These are phyloP conservation scores for Tricholoma furcatifolium DNA, from an alignment of 768 basidiomycete species.

Conservation along the genomic window DNA sequence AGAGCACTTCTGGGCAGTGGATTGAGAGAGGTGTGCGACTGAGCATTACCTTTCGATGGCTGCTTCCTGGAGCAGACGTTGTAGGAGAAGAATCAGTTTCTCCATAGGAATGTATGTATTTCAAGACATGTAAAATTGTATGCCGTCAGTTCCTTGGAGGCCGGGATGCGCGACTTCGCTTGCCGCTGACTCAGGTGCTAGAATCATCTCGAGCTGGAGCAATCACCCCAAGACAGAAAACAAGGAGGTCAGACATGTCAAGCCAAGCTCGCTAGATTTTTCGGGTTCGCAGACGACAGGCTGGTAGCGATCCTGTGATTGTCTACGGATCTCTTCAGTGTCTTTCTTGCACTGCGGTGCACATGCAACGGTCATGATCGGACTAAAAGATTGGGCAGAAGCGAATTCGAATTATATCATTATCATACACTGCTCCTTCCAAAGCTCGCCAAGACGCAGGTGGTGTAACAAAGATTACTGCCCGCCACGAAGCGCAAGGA, in stretches of 20 bases:
- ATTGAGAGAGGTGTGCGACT: conserved; percentile 57
- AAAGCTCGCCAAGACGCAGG: neutral
- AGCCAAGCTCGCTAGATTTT: no score
- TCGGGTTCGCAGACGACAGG: no score
- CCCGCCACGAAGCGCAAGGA: conserved; percentile 93
- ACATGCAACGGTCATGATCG: neutral
- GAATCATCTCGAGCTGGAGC: no score
- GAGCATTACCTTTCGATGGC: conserved; percentile 87
- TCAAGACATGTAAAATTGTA: no score
- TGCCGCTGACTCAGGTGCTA: no score
- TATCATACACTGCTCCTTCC: conserved; percentile 6
- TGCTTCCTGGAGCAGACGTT: conserved; percentile 81
- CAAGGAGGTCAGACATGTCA: no score
- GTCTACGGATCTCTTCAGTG: no score
- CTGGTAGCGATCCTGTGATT: no score
- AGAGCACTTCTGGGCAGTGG: conserved; percentile 28
- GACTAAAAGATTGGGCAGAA: neutral
- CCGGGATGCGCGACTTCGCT: no score
- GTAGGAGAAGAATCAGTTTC: conserved; percentile 46
- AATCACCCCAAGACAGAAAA: no score
- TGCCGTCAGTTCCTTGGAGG: no score
- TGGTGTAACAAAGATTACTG: conserved; percentile 34
- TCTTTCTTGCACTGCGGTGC: neutral
- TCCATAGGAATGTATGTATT: neutral
- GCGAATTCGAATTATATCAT: conserved; percentile 11